Evolutionary conservation across 345 rosid species (phyloP), one percentile per base, ranked within the genome.

Genomic region (Hypericum perforatum): DNA sequence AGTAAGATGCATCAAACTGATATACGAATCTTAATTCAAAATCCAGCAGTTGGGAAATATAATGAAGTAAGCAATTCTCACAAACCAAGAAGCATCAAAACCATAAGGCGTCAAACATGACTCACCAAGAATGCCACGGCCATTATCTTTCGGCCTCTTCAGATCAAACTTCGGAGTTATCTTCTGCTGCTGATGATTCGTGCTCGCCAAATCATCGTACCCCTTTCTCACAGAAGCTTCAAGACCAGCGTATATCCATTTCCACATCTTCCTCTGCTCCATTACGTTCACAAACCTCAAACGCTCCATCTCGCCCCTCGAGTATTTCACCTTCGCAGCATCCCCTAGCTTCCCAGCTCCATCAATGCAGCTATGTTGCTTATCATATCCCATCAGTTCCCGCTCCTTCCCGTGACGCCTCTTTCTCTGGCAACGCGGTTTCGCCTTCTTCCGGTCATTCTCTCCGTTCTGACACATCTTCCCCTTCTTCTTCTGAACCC

Each of bases 181-280:
- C 10, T 10, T 36, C 11, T 67, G 73, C 65, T 77, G 75, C 59
- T 62, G 76, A 62, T 52, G 69, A 75, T 76, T 83, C 32, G 58
- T 53, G 61, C 60, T 40, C 29, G 57, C 69, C 63, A 87, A 69
- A 49, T 65, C 70, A 49, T 74, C 72, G 55, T 85, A 92, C 72
- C 77, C 90, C 55, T 45, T 54, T 10, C 65, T 65, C 56, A 72
- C 80, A 39, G 50, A 74, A 54, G 75, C 59, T 45, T 75, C 78
- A 39, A 92, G 94, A 49, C 67, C 74, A 53, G 70, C 52, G 57
- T 75, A 78, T 41, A 78, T 53, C 58, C 63, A 62, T 66, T 57
- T 69, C 98, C 98, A 92, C 45, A 82, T 38, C 45, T 72, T 76
- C 56, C 63, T 45, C 74, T 92, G 98, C 47, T 71, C 74, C 10